A percentile compares a stretch with the other conserved stretches of the same genome.
Evolutionary conservation across 352 stramenopile species (phyloP).

Genomic region (Globisporangium paddicum): DNA sequence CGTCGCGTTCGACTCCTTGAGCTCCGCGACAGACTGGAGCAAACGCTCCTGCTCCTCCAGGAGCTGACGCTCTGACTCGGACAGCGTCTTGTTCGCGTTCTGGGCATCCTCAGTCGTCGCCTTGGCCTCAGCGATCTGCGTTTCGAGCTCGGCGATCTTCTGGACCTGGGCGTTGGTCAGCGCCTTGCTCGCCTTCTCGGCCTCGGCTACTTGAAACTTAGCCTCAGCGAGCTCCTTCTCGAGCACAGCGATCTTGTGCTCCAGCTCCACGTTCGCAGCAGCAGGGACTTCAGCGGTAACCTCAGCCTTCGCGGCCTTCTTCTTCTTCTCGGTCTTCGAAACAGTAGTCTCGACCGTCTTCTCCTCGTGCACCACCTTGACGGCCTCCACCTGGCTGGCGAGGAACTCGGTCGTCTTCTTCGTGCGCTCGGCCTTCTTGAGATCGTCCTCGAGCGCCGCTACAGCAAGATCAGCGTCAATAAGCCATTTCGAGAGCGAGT

Average conservation of each 20-base stretch:
- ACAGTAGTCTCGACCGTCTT: not conserved
- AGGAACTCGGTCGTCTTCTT: constrained; percentile 31
- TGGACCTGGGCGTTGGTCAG: constrained; percentile 9
- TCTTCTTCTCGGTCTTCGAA: constrained; percentile 12
- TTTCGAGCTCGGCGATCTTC: constrained; percentile 19
- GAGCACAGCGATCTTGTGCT: constrained; percentile 16
- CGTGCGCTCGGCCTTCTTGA: constrained; percentile 32
- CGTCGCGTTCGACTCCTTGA: constrained; percentile 20
- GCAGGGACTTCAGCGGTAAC: not conserved
- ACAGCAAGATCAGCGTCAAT: constrained; percentile 14
- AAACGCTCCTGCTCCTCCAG: constrained; percentile 23
- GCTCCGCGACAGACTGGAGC: constrained; percentile 11
- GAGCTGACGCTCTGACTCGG: constrained; percentile 18
- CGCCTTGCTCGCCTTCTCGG: constrained; percentile 9
- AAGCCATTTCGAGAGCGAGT: constrained; percentile 11
- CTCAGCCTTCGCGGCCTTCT: constrained; percentile 9
- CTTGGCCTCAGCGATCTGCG: constrained; percentile 14
- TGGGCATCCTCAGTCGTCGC: constrained; percentile 8
- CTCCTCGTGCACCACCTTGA: not conserved
- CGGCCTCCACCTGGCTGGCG: constrained; percentile 6
- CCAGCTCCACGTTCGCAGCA: constrained; percentile 1
- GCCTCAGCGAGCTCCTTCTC: constrained; percentile 12
- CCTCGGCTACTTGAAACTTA: constrained; percentile 17
- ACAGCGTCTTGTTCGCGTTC: constrained; percentile 15
- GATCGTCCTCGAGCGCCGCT: constrained; percentile 26